Evolutionary conservation across 192 early-diverging fungal genomes (phyloP).

Genomic region (Helicostylum pulchrum): DNA sequence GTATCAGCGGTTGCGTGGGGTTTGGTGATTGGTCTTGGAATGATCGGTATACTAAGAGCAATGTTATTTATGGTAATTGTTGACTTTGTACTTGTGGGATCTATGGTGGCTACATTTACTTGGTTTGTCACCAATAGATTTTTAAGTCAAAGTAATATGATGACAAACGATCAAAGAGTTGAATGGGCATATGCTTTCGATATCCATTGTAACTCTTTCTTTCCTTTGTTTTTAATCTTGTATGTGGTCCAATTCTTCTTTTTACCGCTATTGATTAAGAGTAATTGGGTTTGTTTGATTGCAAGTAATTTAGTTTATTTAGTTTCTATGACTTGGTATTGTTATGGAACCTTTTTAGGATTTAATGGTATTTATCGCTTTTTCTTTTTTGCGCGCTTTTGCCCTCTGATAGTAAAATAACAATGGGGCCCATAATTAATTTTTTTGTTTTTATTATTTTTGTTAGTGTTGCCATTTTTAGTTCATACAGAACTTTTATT

Average conservation of each 20-base stretch:
- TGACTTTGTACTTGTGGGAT: slow-evolving; percentile 78
- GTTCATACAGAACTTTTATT: slow-evolving; percentile 86
- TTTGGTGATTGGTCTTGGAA: slow-evolving; percentile 66
- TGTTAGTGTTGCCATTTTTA: slow-evolving; percentile 89
- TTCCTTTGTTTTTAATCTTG: slow-evolving; percentile 79
- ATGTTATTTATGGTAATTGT: slow-evolving; percentile 81
- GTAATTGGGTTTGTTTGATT: slow-evolving; percentile 76
- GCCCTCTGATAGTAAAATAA: no score
- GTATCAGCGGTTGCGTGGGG: slow-evolving; percentile 81
- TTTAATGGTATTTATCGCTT: slow-evolving; percentile 74
- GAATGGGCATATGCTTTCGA: slow-evolving; percentile 98
- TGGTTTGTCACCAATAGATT: slow-evolving; percentile 87
- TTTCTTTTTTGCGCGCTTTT: background rate
- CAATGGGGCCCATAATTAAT: no score
- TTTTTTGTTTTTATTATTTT: slow-evolving; percentile 4
- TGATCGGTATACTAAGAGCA: slow-evolving; percentile 67
- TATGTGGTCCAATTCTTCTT: slow-evolving; percentile 95
- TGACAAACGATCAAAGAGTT: slow-evolving; percentile 83
- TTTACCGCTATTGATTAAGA: slow-evolving; percentile 73
- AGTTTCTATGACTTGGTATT: slow-evolving; percentile 73
- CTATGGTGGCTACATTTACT: slow-evolving; percentile 62
- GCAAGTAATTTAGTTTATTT: slow-evolving; percentile 90
- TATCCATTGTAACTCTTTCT: slow-evolving; percentile 96
- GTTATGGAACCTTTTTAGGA: slow-evolving; percentile 89
- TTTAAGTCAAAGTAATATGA: slow-evolving; percentile 67